Percentiles rank a stretch among this genome's conserved stretches.
These are phyloP conservation scores for Fusarium sp. DNA, from an alignment of 2,329 filamentous ascomycete genomes.

Conservation along the genomic window DNA sequence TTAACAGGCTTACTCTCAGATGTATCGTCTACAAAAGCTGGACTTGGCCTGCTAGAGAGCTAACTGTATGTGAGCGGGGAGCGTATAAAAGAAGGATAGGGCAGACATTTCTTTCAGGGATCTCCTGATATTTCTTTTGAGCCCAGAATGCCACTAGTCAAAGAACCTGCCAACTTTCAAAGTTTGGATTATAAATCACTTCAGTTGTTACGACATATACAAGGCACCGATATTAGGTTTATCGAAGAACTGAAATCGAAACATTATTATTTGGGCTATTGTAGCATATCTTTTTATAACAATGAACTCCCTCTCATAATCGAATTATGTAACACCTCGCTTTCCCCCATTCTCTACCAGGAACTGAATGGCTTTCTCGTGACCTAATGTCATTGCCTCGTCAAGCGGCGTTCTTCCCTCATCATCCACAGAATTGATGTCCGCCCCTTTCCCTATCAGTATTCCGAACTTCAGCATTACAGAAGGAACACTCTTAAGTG, in stretches of 20 bases:
- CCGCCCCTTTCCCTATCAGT: not conserved
- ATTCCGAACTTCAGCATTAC: too few relatives aligned
- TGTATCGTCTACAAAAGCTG: accelerated
- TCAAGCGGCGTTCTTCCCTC: not conserved
- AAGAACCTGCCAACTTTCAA: too few relatives aligned
- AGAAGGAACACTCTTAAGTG: too few relatives aligned
- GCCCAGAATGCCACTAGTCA: too few relatives aligned
- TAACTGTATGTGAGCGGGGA: accelerated
- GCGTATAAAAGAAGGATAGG: accelerated
- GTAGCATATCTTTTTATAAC: accelerated
- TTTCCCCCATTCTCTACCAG: accelerated
- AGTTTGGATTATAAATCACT: accelerated
- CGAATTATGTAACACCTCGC: too few relatives aligned
- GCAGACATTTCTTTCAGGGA: accelerated
- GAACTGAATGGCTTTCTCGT: accelerated
- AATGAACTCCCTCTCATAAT: accelerated
- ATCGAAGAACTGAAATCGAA: accelerated
- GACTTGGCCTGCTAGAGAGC: accelerated
- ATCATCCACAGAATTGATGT: not conserved
- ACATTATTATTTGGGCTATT: accelerated
- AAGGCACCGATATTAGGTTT: too few relatives aligned
- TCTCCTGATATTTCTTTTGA: not conserved
- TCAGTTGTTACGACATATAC: accelerated
- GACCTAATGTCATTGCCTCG: accelerated
- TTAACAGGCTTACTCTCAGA: accelerated